A percentile compares a stretch with the other conserved stretches of the same genome.
Conservation (phyloP, 352 stramenopile genomes). For the Blastocystis sp. region DNA sequence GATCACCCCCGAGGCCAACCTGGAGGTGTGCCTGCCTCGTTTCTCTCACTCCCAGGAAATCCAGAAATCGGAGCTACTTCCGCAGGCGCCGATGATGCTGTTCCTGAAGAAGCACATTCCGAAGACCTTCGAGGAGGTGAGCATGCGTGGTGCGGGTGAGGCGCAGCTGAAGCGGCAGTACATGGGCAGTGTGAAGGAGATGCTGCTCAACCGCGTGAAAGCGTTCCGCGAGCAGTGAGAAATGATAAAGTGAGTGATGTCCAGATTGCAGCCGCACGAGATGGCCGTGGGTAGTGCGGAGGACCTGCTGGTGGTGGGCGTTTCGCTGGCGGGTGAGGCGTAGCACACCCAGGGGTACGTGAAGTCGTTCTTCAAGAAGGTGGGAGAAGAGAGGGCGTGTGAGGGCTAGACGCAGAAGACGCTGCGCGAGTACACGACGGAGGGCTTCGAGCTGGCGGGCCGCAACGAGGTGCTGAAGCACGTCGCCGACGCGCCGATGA, state of each 20-base stretch:
- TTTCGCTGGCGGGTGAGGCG: background rate
- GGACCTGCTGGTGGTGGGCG: slow-evolving; percentile 14
- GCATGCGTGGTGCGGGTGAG: background rate
- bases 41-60: too few relatives aligned
- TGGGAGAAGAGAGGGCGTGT: background rate
- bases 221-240: slow-evolving; percentile 14
- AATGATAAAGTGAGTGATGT: background rate
- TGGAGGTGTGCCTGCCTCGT: background rate
- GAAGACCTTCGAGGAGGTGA: slow-evolving; percentile 41
- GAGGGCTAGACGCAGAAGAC: slow-evolving; percentile 1
- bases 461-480: background rate
- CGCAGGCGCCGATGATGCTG: background rate
- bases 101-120: slow-evolving; percentile 56
- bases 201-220: slow-evolving; percentile 34
- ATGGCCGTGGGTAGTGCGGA: background rate
- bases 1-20: slow-evolving; percentile 21
- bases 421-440: slow-evolving; percentile 2
- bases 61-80: background rate
- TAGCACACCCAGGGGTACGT: slow-evolving; percentile 46
- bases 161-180: slow-evolving; percentile 10
- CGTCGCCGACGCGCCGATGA: slow-evolving; percentile 3
- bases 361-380: slow-evolving; percentile 42
- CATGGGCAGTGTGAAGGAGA: background rate
- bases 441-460: slow-evolving; percentile 12
- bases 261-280: slow-evolving; percentile 27